Conservation (phyloP, 2,329 filamentous ascomycete species). For the Paraconiothyrium brasiliense region DNA sequence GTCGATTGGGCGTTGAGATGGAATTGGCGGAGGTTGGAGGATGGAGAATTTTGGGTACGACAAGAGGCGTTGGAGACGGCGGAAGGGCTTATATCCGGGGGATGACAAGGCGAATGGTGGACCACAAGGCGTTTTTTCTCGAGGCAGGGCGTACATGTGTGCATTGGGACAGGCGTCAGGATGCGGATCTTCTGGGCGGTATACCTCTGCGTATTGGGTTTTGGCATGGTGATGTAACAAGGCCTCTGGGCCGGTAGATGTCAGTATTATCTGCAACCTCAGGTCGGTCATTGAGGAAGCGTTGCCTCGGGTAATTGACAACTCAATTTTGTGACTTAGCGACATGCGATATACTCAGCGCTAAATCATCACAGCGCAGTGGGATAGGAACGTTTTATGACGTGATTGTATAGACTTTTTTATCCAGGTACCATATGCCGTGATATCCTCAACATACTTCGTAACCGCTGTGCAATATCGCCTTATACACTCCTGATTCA, state of each 20-base stretch:
- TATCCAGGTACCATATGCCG: constrained; percentile 8
- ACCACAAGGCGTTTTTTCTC: background rate
- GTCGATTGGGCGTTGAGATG: background rate
- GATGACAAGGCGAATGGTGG: too few species aligned
- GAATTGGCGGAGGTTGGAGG: background rate
- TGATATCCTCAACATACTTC: constrained; percentile 5
- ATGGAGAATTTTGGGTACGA: background rate
- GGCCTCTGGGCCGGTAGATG: background rate
- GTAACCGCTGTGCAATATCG: background rate
- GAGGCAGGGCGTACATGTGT: background rate
- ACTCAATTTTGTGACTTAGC: too few species aligned
- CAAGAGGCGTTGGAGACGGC: background rate
- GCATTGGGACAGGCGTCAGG: background rate
- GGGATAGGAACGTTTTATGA: background rate
- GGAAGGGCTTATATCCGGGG: too few species aligned
- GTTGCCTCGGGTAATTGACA: too few species aligned
- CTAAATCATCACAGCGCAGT: background rate
- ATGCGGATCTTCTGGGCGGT: background rate
- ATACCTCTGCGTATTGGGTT: background rate
- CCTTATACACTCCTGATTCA: too few species aligned
- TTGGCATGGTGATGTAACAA: background rate
- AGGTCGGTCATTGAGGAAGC: too few species aligned
- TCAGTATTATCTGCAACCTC: too few species aligned
- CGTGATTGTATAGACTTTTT: constrained; percentile 8
- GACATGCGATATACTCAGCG: too few species aligned